phyloP scores from a whole-genome alignment of 202 grass and related monocot genomes.

The Setaria italica region DNA sequence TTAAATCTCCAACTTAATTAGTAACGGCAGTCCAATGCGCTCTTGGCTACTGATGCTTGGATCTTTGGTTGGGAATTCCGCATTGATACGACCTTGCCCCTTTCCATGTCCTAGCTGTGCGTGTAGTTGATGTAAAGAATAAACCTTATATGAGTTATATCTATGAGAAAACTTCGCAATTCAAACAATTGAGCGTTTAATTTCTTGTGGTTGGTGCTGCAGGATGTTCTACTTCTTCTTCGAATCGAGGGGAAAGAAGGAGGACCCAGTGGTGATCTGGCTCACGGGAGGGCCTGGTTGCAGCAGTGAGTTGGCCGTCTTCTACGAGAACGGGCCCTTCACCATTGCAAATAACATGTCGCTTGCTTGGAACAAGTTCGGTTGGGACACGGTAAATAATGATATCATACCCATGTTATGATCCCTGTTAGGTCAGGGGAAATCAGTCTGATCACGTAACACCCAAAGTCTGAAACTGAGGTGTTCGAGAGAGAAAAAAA shows the following conservation, averaged over 20 bases:
- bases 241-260: constrained; percentile 76
- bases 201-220: not conserved
- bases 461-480: not conserved
- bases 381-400: constrained; percentile 75
- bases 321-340: constrained; percentile 94
- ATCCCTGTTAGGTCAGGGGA: not conserved
- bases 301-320: constrained; percentile 93
- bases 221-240: constrained; percentile 99
- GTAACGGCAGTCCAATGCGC: constrained; percentile 3
- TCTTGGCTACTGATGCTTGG: not conserved
- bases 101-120: not conserved
- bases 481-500: too few relatives aligned
- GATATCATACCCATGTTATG: not conserved
- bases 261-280: constrained; percentile 87
- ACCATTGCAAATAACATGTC: constrained; percentile 83
- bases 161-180: not conserved
- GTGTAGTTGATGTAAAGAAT: not conserved
- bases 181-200: not conserved
- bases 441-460: not conserved
- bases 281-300: constrained; percentile 90
- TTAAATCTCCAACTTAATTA: not conserved
- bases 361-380: constrained; percentile 80
- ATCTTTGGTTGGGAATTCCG: not conserved
- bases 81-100: not conserved
- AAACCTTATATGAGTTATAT: not conserved